Evolutionary conservation across 345 rosid species (phyloP), one percentile per base, ranked within the genome.

Genomic region (Mangifera indica): DNA sequence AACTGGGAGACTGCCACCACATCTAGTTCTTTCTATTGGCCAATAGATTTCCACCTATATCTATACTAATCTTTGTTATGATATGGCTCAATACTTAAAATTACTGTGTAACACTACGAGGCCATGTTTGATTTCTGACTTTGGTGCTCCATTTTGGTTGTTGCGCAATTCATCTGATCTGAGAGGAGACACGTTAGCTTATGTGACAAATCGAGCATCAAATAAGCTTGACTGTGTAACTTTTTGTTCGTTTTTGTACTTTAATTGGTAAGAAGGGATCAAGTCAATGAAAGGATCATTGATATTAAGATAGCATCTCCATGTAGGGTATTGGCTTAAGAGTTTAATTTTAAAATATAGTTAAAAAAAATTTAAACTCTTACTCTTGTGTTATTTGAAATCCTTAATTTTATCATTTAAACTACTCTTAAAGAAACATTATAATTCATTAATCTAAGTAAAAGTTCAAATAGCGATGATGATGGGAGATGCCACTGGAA

Each of bases 11-110:
- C 67, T 67, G 72, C 44, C 63, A 25, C 62, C 64, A 25, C 65
- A 57, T 72, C 70, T 46, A 71, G 76, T 74, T 72, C 77, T 77
- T 44, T 42, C 17, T 57, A 68, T 74, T 84, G 83, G 83, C 87
- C 87, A 80, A 82, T 75, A 79, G 81, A 82, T 72, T 60, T 66
- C 84, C 77, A 83, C 79, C 77, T 71, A 77, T 37, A 37, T 37
- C 42, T 37, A 37, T 61, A 60, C 78, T 76, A 73, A 79, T 53
- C 66, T 60, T 37, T 64, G 78, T 61, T 69, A 58, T 69, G 66
- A 77, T 66, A 64, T 37, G 56, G 58, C 61, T 40, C 56, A 25
- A 22, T n/a, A 45, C 59, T 67, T 57, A 67, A 37, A 26, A 63
- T 9, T 29, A 32, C 11, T 49, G 54, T 57, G 32, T 17, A 40